phyloP scores from a whole-genome alignment of 345 rosid species.

The Rhodamnia argentea region DNA sequence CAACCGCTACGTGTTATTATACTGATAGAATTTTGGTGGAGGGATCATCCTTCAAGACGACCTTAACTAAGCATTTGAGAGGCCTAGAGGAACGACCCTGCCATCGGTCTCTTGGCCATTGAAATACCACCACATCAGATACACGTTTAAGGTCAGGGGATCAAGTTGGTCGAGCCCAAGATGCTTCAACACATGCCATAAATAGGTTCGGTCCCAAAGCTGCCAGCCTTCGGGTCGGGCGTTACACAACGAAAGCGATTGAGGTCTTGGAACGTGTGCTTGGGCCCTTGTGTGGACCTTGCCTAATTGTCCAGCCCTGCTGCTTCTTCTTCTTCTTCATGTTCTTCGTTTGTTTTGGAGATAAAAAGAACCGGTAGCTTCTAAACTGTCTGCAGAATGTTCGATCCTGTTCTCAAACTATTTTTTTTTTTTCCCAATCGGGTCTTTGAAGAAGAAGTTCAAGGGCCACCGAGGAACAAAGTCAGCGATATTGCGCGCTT shows the following conservation, averaged over 20 bases:
- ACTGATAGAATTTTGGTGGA: neutral
- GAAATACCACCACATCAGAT: neutral
- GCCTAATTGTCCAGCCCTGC: neutral
- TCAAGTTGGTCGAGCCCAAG: neutral
- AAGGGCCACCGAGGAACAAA: neutral
- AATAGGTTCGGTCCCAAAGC: neutral
- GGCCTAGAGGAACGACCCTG: neutral
- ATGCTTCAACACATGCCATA: neutral
- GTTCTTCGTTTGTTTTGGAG: neutral
- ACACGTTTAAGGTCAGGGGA: neutral
- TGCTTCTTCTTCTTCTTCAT: neutral
- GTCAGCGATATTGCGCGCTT: neutral
- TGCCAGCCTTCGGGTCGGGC: neutral
- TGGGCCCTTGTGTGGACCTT: neutral
- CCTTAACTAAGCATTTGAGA: neutral
- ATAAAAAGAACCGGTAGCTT: neutral
- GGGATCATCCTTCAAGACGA: neutral
- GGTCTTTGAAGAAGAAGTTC: neutral
- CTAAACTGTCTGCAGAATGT: neutral
- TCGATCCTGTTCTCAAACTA: neutral
- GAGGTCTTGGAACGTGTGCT: neutral
- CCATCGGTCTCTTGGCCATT: neutral
- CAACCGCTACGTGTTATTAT: neutral
- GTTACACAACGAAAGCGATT: neutral
- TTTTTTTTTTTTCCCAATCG: neutral